A percentile compares a stretch with the other conserved stretches of the same genome.
phyloP scores from a whole-genome alignment of 129 eudicot species.

The Helianthus tuberosus region DNA sequence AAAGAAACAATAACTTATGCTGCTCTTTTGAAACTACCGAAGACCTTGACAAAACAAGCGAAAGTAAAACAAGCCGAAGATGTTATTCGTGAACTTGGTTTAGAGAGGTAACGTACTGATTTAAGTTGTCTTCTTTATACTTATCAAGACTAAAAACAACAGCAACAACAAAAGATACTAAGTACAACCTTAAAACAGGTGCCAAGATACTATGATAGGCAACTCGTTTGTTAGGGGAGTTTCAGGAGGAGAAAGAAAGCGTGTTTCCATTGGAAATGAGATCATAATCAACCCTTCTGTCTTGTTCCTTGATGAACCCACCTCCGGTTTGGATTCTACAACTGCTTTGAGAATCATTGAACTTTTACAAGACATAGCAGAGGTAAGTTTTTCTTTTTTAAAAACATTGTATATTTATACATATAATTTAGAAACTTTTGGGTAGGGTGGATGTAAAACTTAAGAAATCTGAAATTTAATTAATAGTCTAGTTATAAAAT shows the following conservation, averaged over 20 bases:
- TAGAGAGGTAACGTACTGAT: constrained; percentile 27
- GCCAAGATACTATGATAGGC: constrained; percentile 50
- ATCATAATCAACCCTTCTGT: constrained; percentile 53
- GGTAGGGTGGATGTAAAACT: too few species aligned
- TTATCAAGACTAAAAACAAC: background rate
- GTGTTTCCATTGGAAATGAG: constrained; percentile 57
- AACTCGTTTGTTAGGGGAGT: constrained; percentile 47
- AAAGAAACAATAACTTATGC: constrained; percentile 48
- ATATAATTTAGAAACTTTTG: too few species aligned
- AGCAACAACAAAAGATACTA: background rate
- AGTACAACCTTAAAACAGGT: constrained; percentile 24
- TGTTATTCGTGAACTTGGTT: constrained; percentile 47
- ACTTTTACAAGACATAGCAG: constrained; percentile 40
- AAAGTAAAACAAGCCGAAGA: constrained; percentile 42
- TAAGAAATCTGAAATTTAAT: too few species aligned
- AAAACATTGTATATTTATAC: background rate
- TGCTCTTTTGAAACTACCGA: constrained; percentile 47
- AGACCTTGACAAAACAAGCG: constrained; percentile 35
- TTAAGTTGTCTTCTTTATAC: background rate
- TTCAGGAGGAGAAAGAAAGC: constrained; percentile 64
- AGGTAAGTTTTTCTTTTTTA: constrained; percentile 23
- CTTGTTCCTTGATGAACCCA: constrained; percentile 45
- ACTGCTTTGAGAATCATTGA: constrained; percentile 48
- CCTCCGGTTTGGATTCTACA: constrained; percentile 57
- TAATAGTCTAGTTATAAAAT: too few species aligned